Evolutionary conservation across 441 rosid species (phyloP), one percentile per base, ranked within the genome.

Genomic region (Erodium chrysanthum): DNA sequence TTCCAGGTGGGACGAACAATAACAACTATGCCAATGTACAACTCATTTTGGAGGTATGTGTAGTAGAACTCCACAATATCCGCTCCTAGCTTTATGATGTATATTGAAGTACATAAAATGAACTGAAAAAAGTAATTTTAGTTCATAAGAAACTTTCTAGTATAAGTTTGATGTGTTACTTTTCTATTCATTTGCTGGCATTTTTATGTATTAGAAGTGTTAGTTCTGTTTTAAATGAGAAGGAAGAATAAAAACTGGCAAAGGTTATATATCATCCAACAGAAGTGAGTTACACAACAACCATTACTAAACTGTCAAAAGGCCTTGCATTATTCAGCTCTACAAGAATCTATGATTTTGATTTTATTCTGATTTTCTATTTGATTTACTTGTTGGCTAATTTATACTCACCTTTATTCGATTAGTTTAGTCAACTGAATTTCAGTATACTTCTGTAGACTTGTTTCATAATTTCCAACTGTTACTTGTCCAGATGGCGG

Each of bases 1-100:
- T 96, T 81, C 98, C 99, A n/a, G 99, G 99, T 35, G 99, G 99
- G 73, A 96, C 98, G 7, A 96, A 96, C 82, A 96, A 96, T 73
- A 96, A 96, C 75, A 96, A 96, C 77, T 96, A 96, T 82, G 99
- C 98, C 73, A 96, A 96, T 73, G 99, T 92, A 78, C 98, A 96
- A 81, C 99, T 96, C 75, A 96, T 96, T 66, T 88, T 92, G 21
- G 99, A 96, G 98, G 99, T 92, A 66, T 59, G 88, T 76, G n/a
- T 58, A 50, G 40, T 27, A 61, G 35, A 42, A 48, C 54, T 58
- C 61, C 18, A 64, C 25, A 23, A 14, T 25, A 22, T 59, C 17
- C 14, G n/a, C 6, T 25, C 27, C 25, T 59, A 59, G 35, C 17
- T 59, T 59, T 58, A 22, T 58, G 31, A 58, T 58, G 31, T 58